These are phyloP conservation scores for Pseudocercospora vitis DNA, from an alignment of 2,329 filamentous ascomycete genomes.

Conservation along the genomic window DNA sequence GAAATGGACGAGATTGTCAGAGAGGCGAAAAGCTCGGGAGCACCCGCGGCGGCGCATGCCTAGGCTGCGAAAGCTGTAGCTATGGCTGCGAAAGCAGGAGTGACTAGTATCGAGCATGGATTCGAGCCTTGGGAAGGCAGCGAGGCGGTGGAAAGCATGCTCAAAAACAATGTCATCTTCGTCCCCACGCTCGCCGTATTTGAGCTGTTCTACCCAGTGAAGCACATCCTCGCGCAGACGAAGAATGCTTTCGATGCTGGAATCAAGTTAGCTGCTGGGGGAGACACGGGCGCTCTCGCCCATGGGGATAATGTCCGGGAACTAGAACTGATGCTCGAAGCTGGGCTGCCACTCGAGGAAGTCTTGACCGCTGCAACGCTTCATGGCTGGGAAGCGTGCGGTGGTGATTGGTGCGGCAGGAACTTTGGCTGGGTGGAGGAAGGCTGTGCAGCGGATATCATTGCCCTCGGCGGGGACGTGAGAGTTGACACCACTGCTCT, in stretches of 20 bases:
- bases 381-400: slow-evolving; percentile 58
- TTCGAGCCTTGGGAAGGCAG: slow-evolving; percentile 35
- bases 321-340: slow-evolving; percentile 55
- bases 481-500: slow-evolving; percentile 45
- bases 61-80: slow-evolving; percentile 33
- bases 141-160: slow-evolving; percentile 49
- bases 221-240: slow-evolving; percentile 39
- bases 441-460: slow-evolving; percentile 54
- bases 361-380: slow-evolving; percentile 53
- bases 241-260: slow-evolving; percentile 51
- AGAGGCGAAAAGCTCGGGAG: slow-evolving; percentile 31
- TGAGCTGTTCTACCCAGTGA: slow-evolving; percentile 34
- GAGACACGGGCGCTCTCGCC: slow-evolving; percentile 55
- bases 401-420: slow-evolving; percentile 52
- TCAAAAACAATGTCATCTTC: slow-evolving; percentile 48
- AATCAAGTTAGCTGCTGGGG: slow-evolving; percentile 54
- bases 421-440: slow-evolving; percentile 55
- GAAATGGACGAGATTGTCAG: slow-evolving; percentile 37
- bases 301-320: slow-evolving; percentile 57
- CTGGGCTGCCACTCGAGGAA: slow-evolving; percentile 53
- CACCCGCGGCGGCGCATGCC: slow-evolving; percentile 37
- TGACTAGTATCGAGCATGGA: slow-evolving; percentile 39
- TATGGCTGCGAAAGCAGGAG: slow-evolving; percentile 36
- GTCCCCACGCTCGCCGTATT: slow-evolving; percentile 55
- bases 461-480: slow-evolving; percentile 51